These are phyloP conservation scores for Choiromyces venosus DNA, from an alignment of 495 filamentous ascomycete genomes.

Conservation along the genomic window DNA sequence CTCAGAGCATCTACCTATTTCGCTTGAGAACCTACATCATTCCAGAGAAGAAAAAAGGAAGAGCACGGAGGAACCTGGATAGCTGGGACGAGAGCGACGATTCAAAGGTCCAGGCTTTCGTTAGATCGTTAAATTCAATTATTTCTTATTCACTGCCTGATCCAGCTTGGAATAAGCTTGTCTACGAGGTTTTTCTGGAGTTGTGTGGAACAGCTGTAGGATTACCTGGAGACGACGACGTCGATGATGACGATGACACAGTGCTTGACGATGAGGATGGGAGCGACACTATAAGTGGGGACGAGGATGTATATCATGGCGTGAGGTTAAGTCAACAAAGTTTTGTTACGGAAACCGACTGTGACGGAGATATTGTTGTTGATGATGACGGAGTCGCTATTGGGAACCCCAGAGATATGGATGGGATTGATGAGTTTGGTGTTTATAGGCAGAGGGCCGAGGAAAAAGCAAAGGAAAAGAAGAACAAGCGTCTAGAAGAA, in stretches of 20 bases:
- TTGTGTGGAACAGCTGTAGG: constrained; percentile 38
- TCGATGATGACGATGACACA: constrained; percentile 18
- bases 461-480: constrained; percentile 19
- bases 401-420: constrained; percentile 24
- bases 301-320: constrained; percentile 27
- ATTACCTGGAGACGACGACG: constrained; percentile 13
- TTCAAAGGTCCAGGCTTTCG: constrained; percentile 26
- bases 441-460: constrained; percentile 25
- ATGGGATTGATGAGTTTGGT: constrained; percentile 28
- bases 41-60: constrained; percentile 17
- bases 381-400: constrained; percentile 28
- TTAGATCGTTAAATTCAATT: constrained; percentile 37
- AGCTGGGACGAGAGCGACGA: constrained; percentile 34
- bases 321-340: constrained; percentile 29
- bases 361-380: constrained; percentile 40
- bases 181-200: constrained; percentile 37
- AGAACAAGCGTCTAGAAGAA: constrained; percentile 12
- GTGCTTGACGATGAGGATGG: constrained; percentile 8
- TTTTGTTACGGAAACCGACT: constrained; percentile 33
- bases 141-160: constrained; percentile 41
- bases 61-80: constrained; percentile 18
- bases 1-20: constrained; percentile 35
- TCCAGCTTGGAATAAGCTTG: constrained; percentile 38
- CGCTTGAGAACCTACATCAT: constrained; percentile 31
- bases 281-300: constrained; percentile 4